Evolutionary conservation across 805 yeast genomes (phyloP).

Genomic region (Nakazawaea sp.): DNA sequence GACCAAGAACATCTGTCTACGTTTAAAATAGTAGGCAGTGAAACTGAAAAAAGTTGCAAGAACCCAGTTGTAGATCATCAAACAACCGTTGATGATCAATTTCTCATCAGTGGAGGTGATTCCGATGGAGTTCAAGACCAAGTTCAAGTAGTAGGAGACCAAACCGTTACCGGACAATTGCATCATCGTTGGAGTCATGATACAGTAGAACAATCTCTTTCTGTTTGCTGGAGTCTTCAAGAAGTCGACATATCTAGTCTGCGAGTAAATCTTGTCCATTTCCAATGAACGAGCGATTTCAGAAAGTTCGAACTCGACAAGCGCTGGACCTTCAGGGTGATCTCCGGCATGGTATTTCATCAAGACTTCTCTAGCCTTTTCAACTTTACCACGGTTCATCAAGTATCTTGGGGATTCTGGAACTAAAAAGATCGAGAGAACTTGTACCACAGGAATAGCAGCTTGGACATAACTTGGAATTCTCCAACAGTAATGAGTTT

Average conservation of each 20-base stretch:
- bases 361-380: constrained; percentile 33
- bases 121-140: constrained; percentile 45
- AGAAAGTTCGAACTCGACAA: constrained; percentile 30
- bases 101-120: constrained; percentile 37
- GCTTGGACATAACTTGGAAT: constrained; percentile 33
- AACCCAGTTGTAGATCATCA: constrained; percentile 38
- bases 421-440: constrained; percentile 23
- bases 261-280: constrained; percentile 28
- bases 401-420: constrained; percentile 47
- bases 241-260: constrained; percentile 32
- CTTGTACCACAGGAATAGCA: constrained; percentile 25
- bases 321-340: constrained; percentile 16
- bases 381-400: constrained; percentile 29
- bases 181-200: constrained; percentile 29
- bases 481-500: constrained; percentile 6
- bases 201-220: constrained; percentile 31
- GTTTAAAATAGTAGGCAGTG: constrained; percentile 23
- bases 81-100: constrained; percentile 42
- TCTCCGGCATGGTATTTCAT: constrained; percentile 32
- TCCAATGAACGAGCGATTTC: constrained; percentile 34
- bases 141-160: constrained; percentile 42
- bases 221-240: constrained; percentile 30
- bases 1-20: constrained; percentile 29
- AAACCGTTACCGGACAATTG: constrained; percentile 47
- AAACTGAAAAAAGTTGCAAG: constrained; percentile 23